Evolutionary conservation across 768 basidiomycete genomes (phyloP).

Genomic region (Dentipellis fragilis): DNA sequence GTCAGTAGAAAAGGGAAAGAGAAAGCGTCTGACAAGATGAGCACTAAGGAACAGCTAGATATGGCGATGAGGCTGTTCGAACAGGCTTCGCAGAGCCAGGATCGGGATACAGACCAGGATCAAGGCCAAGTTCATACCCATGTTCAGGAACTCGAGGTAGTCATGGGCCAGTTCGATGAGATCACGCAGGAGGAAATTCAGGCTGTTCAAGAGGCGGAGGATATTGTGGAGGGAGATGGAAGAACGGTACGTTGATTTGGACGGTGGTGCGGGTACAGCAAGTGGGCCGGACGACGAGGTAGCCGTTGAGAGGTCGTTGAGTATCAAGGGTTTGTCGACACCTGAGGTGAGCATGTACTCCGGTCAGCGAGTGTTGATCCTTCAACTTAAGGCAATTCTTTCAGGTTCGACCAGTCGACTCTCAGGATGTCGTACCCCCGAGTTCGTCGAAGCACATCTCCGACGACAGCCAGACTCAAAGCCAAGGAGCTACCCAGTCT

Average conservation of each 20-base stretch:
- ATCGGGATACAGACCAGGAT: background rate
- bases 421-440: constrained; percentile 5
- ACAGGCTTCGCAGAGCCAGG: background rate
- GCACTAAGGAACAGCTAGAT: background rate
- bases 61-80: background rate
- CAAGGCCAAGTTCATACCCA: too few species aligned
- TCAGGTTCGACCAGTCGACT: background rate
- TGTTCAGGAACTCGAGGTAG: too few species aligned
- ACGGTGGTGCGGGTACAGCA: background rate
- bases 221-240: background rate
- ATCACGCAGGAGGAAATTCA: background rate
- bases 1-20: background rate
- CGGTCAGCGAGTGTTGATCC: too few species aligned
- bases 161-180: too few species aligned
- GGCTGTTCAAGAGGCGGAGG: background rate
- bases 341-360: background rate
- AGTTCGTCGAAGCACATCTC: background rate
- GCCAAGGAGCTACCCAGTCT: background rate
- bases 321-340: background rate
- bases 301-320: background rate
- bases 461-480: constrained; percentile 7
- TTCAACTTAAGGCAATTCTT: background rate
- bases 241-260: background rate
- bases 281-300: background rate
- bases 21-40: background rate